Percentiles rank a stretch among this genome's conserved stretches.
Evolutionary conservation across 768 basidiomycete genomes (phyloP).

Genomic region (Psilocybe subaeruginosa): DNA sequence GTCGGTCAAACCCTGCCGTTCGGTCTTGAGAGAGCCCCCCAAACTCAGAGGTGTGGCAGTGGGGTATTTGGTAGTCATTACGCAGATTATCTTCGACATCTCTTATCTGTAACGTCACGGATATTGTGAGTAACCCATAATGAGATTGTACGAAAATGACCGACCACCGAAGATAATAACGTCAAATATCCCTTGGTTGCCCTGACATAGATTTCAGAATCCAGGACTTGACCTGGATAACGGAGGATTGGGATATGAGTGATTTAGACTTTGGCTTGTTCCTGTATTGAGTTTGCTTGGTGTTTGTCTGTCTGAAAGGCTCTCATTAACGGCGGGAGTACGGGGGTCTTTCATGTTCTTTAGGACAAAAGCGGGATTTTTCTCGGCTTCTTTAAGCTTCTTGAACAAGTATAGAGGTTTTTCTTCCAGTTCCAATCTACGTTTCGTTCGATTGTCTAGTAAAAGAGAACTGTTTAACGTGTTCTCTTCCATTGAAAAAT

Average conservation of each 20-base stretch:
- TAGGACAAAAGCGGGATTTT: conserved; percentile 98
- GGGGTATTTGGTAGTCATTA: not conserved
- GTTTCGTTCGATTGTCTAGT: conserved; percentile 78
- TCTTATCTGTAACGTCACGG: not conserved
- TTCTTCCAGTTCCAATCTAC: conserved; percentile 91
- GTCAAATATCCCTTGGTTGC: too few relatives aligned
- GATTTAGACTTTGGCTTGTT: not conserved
- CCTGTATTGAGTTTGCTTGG: not conserved
- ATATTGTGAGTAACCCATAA: not conserved
- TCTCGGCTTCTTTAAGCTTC: conserved; percentile 93
- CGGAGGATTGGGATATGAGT: conserved; percentile 1
- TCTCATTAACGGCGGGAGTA: conserved; percentile 67
- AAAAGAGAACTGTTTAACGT: conserved; percentile 2
- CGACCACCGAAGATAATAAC: too few relatives aligned
- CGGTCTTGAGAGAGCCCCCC: not conserved
- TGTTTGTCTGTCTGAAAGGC: not conserved
- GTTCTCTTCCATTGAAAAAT: not conserved
- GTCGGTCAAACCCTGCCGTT: not conserved
- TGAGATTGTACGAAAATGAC: too few relatives aligned
- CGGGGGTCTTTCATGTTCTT: conserved; percentile 94
- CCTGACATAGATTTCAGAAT: not conserved
- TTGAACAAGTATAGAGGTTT: conserved; percentile 96
- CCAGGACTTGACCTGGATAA: not conserved
- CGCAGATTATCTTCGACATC: not conserved
- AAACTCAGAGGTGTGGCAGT: not conserved